Base-by-base conservation (phyloP, 2,329 filamentous ascomycete genomes). In the Leptographium flavum region DNA sequence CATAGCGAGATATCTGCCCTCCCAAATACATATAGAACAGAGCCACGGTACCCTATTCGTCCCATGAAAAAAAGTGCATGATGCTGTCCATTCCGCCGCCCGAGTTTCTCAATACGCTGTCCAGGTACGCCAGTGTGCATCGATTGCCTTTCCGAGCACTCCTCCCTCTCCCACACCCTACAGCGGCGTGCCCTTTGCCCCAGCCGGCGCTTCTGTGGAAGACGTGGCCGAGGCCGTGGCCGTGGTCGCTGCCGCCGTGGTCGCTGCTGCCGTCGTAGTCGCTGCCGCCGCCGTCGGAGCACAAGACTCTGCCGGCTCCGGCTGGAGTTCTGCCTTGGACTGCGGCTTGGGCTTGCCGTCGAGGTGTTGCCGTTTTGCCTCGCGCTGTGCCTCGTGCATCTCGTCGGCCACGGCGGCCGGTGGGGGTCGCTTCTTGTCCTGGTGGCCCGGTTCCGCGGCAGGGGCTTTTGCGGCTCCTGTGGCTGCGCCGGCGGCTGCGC, bases 401-500 rank as follows among this genome's bases (percentile, higher is more conserved):
- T n/a, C 32, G 23, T 30, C 30, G 1, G 23, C 11, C 5, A 22
- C 15, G 8, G 14, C 15, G 11, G 38, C 19, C 5, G 31, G 22
- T 13, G 46, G 48, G 13, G 47, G 44, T 9, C 47, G 43, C 31
- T 60, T 55, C 30, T 54, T 47, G 3, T 52, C 46, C 6, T 25
- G 39, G 4, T 3, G n/a, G 14, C 9, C 14, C 25, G 15, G n/a
- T 2, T 8, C 15, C 19, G 30, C 31, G 6, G 48, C 42, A 46
- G 48, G 10, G 47, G 52, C 27, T 52, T 48, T 39, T 51, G 45
- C 22, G 14, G 31, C 19, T 32, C 27, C 11, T 23, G 56, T 52
- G 2, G 41, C 52, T 19, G 40, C 39, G 13, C 40, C 42, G 5
- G 33, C 39, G 14, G 43, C 46, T 15, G 45, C 63, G 36, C 65